phyloP scores from a whole-genome alignment of 148 eudicot species.

The Salicornia ramosissima region DNA sequence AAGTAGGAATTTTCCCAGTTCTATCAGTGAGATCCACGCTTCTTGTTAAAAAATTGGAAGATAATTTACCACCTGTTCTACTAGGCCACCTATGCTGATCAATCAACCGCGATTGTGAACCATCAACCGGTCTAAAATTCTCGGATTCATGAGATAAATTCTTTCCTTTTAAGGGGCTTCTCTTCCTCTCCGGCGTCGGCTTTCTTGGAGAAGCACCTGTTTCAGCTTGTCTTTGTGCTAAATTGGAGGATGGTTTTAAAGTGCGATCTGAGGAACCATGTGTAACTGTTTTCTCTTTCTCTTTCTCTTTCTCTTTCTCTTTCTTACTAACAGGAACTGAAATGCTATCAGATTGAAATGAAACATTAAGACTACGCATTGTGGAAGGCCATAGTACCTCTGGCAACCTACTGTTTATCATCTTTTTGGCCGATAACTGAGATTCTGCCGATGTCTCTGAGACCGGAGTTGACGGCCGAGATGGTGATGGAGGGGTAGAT shows the following conservation, averaged over 20 bases:
- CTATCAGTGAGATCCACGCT: constrained; percentile 50
- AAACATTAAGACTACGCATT: constrained; percentile 78
- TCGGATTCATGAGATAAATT: constrained; percentile 59
- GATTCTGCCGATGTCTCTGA: constrained; percentile 48
- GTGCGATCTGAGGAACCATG: constrained; percentile 68
- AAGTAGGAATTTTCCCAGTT: constrained; percentile 28
- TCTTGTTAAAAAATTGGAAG: constrained; percentile 34
- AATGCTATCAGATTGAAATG: constrained; percentile 72
- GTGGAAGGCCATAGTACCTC: constrained; percentile 95
- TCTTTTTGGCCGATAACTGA: constrained; percentile 49
- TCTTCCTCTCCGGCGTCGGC: constrained; percentile 80
- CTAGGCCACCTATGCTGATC: constrained; percentile 92
- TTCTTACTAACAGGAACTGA: constrained; percentile 64
- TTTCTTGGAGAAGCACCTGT: constrained; percentile 41
- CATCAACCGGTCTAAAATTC: constrained; percentile 73
- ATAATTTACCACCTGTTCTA: constrained; percentile 50
- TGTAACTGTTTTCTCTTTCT: constrained; percentile 65
- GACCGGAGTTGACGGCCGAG: constrained; percentile 66
- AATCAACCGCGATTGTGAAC: constrained; percentile 44
- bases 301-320: constrained; percentile 76
- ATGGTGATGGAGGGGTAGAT: constrained; percentile 63
- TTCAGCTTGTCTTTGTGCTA: constrained; percentile 45
- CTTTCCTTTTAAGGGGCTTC: constrained; percentile 76
- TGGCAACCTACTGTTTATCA: constrained; percentile 37
- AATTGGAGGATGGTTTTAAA: constrained; percentile 68